Conservation (phyloP, 176 grass and related monocot species). For the Oryza glumipatula region DNA sequence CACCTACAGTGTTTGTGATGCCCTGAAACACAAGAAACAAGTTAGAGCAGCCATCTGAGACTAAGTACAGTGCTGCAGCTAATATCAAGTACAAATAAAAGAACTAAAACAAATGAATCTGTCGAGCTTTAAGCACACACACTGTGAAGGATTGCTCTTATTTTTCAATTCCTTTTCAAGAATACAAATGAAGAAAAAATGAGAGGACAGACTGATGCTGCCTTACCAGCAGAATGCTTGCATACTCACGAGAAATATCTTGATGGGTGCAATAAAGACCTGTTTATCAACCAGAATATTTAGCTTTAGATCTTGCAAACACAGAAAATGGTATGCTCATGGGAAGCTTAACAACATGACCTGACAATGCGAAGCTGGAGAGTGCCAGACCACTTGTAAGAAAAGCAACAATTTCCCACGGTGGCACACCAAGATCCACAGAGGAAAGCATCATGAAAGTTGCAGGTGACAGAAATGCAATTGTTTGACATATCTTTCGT, state of each 20-base stretch:
- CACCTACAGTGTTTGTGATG: conserved; percentile 93
- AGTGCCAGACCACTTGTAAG: conserved; percentile 88
- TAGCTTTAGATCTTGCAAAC: conserved; percentile 42
- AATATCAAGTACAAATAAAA: conserved; percentile 7
- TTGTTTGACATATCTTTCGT: conserved; percentile 98
- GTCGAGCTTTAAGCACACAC: conserved; percentile 19
- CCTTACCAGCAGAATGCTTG: conserved; percentile 95
- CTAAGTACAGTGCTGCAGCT: neutral
- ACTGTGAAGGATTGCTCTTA: neutral
- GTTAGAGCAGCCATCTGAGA: conserved; percentile 15
- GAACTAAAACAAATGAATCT: neutral
- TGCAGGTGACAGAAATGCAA: conserved; percentile 95
- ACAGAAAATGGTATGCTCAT: conserved; percentile 7
- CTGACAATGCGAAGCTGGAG: conserved; percentile 93
- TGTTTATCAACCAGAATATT: conserved; percentile 43
- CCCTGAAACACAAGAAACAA: conserved; percentile 54
- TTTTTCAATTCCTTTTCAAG: neutral
- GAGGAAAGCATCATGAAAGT: conserved; percentile 94
- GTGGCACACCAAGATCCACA: conserved; percentile 92
- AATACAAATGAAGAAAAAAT: conserved; percentile 2
- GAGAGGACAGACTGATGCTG: neutral
- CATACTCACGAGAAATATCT: conserved; percentile 97
- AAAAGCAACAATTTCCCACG: conserved; percentile 83
- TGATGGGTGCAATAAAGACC: conserved; percentile 98
- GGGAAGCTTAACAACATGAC: conserved; percentile 44